Percentiles rank a stretch among this genome's conserved stretches.
Evolutionary conservation across 1,284 basidiomycete genomes (phyloP).

Genomic region (Amylostereum chailletii): DNA sequence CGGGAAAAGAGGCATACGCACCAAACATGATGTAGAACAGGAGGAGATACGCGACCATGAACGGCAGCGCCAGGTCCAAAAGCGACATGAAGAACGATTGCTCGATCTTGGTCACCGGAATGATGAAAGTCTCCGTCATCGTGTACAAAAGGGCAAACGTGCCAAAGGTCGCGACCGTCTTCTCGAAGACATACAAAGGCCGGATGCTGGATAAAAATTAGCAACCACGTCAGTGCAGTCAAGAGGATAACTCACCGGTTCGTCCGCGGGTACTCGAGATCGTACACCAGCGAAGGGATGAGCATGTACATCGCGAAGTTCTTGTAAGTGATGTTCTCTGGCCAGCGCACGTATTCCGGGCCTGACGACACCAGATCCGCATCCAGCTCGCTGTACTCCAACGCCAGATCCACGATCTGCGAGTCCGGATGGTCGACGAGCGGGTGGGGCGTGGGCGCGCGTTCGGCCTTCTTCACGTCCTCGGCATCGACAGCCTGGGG

Average conservation of each 20-base stretch:
- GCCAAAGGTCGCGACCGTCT: constrained; percentile 90
- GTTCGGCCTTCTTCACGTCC: constrained; percentile 4
- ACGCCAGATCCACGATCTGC: constrained; percentile 62
- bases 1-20: constrained; percentile 19
- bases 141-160: constrained; percentile 91
- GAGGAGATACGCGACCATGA: constrained; percentile 80
- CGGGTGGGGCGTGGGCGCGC: constrained; percentile 31
- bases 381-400: constrained; percentile 71
- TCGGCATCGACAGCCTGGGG: not conserved
- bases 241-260: constrained; percentile 42
- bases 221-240: not conserved
- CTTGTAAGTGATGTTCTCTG: constrained; percentile 75
- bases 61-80: constrained; percentile 86
- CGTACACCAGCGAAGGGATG: constrained; percentile 92
- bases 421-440: constrained; percentile 71
- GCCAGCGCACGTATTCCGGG: constrained; percentile 65
- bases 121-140: constrained; percentile 90
- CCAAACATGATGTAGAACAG: constrained; percentile 83
- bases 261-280: constrained; percentile 91
- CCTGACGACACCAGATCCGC: constrained; percentile 73
- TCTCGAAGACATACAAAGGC: constrained; percentile 89
- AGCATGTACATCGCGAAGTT: constrained; percentile 88
- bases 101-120: constrained; percentile 64
- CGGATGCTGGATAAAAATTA: constrained; percentile 52
- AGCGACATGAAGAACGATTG: constrained; percentile 73